Evolutionary conservation across 108 stramenopile genomes (phyloP).

Genomic region (Cyclotella sp.): DNA sequence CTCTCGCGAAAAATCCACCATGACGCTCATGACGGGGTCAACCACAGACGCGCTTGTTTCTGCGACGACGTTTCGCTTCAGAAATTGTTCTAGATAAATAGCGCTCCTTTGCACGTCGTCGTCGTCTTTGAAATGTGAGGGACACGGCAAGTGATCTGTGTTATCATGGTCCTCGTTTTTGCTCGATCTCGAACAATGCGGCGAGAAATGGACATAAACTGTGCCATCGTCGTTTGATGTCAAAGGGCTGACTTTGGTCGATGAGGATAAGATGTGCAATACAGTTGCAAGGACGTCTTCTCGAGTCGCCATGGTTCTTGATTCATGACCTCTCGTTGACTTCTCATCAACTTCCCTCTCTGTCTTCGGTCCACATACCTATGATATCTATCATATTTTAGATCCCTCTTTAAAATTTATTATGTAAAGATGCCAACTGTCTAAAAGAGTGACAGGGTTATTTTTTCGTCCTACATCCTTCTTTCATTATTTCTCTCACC

Average conservation of each 20-base stretch:
- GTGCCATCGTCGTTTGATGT: background rate
- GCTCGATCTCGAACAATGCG: background rate
- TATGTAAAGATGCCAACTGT: too few relatives aligned
- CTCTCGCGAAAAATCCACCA: background rate
- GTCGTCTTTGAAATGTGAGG: background rate
- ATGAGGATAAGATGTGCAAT: conserved; percentile 23
- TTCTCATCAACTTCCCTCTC: too few relatives aligned
- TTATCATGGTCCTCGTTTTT: background rate
- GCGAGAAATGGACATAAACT: background rate
- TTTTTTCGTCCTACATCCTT: too few relatives aligned
- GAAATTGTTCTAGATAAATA: background rate
- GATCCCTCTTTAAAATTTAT: too few relatives aligned
- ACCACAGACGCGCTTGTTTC: background rate
- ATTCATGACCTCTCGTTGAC: too few relatives aligned
- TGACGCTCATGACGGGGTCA: background rate
- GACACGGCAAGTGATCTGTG: background rate
- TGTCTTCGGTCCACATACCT: too few relatives aligned
- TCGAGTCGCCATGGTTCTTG: background rate
- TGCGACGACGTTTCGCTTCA: background rate
- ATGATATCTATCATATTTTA: too few relatives aligned
- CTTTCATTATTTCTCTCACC: too few relatives aligned
- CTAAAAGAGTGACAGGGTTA: too few relatives aligned
- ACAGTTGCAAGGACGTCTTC: conserved; percentile 21
- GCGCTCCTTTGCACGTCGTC: background rate
- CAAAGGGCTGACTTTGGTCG: conserved; percentile 6